phyloP scores from a whole-genome alignment of 1,284 basidiomycete genomes.

The Singerocomus rubriflavus region DNA sequence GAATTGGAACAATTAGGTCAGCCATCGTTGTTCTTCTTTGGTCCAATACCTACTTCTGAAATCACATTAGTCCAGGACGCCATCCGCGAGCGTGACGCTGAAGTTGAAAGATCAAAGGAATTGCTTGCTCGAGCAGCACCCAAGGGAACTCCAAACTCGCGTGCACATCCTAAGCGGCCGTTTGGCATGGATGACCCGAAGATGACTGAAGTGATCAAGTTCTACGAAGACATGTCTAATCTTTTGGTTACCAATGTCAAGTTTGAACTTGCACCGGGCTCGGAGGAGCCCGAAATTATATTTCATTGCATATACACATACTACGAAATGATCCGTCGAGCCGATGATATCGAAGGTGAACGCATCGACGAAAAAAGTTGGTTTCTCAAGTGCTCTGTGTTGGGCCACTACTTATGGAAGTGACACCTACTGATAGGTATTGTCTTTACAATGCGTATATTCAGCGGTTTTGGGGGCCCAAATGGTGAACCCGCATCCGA shows the following conservation, averaged over 20 bases:
- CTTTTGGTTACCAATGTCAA: slow-evolving; percentile 52
- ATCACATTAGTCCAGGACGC: slow-evolving; percentile 44
- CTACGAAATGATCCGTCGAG: slow-evolving; percentile 32
- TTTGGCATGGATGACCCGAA: slow-evolving; percentile 49
- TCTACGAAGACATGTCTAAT: slow-evolving; percentile 63
- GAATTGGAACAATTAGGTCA: slow-evolving; percentile 49
- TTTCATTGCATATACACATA: slow-evolving; percentile 53
- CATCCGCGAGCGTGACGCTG: slow-evolving; percentile 53
- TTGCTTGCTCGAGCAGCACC: slow-evolving; percentile 41
- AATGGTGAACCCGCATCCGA: slow-evolving; percentile 33
- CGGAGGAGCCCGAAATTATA: slow-evolving; percentile 41
- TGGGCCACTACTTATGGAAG: neutral
- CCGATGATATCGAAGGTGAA: slow-evolving; percentile 29
- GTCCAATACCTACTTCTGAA: slow-evolving; percentile 4
- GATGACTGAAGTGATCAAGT: slow-evolving; percentile 46
- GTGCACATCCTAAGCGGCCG: slow-evolving; percentile 31
- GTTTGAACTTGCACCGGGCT: slow-evolving; percentile 29
- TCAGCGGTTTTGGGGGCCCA: slow-evolving; percentile 35
- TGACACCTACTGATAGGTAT: slow-evolving; percentile 42
- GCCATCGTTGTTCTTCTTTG: slow-evolving; percentile 7
- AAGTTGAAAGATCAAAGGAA: slow-evolving; percentile 55
- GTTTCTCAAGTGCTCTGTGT: slow-evolving; percentile 10
- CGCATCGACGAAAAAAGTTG: slow-evolving; percentile 39
- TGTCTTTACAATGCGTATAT: slow-evolving; percentile 55
- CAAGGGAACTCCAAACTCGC: slow-evolving; percentile 28